These are phyloP conservation scores for Boletellus sp. DNA, from an alignment of 768 basidiomycete species.

Conservation along the genomic window DNA sequence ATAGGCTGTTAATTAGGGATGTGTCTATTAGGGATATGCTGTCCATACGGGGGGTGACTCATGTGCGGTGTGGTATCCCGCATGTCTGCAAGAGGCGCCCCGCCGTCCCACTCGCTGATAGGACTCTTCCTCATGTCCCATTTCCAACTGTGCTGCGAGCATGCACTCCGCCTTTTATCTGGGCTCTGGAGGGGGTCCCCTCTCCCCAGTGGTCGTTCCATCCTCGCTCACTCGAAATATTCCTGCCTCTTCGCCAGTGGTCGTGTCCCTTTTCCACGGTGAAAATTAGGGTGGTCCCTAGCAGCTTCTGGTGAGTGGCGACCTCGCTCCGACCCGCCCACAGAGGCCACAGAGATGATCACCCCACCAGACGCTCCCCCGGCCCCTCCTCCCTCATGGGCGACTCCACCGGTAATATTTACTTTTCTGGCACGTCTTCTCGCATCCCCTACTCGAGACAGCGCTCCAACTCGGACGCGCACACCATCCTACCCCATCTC, in stretches of 20 bases:
- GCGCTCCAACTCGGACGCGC: constrained; percentile 12
- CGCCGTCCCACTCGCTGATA: constrained; percentile 15
- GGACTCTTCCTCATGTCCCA: constrained; percentile 29
- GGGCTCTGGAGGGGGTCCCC: constrained; percentile 1
- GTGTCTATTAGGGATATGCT: constrained; percentile 28
- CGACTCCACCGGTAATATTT: constrained; percentile 13
- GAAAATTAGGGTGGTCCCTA: constrained; percentile 14
- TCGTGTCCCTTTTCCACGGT: constrained; percentile 31
- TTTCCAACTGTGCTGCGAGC: constrained; percentile 23
- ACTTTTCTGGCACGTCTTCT: constrained; percentile 12
- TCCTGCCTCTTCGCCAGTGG: constrained; percentile 8
- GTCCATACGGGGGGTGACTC: constrained; percentile 27
- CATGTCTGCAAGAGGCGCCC: constrained; percentile 20
- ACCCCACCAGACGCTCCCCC: constrained; percentile 7
- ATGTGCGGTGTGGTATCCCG: constrained; percentile 23
- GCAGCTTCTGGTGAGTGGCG: constrained; percentile 18
- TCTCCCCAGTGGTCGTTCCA: constrained; percentile 1
- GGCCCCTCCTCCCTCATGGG: constrained; percentile 20
- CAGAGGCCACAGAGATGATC: constrained; percentile 22
- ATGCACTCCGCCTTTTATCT: constrained; percentile 30
- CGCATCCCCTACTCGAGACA: constrained; percentile 10
- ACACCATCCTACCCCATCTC: constrained; percentile 18
- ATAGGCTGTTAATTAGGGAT: constrained; percentile 30
- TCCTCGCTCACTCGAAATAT: constrained; percentile 4
- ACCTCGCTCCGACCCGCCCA: constrained; percentile 4